These are phyloP conservation scores for Cladorrhinum samala DNA, from an alignment of 495 filamentous ascomycete species.

Conservation along the genomic window DNA sequence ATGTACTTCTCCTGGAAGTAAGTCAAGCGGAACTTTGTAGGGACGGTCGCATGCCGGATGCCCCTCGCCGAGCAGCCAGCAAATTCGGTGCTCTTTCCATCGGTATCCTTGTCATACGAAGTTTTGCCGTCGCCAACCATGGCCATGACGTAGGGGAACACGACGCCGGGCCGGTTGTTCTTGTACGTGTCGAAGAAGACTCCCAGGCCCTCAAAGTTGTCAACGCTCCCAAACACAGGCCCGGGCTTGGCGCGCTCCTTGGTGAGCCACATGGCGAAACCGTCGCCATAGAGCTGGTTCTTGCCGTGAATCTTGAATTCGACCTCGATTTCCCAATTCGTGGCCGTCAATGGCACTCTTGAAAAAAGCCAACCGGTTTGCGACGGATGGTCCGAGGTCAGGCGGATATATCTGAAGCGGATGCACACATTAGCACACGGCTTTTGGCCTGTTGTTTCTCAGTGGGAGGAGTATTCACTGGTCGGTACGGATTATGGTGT, in stretches of 20 bases:
- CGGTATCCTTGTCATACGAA: constrained; percentile 85
- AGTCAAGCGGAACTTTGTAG: constrained; percentile 81
- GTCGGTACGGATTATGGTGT: constrained; percentile 89
- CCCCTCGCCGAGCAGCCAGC: constrained; percentile 94
- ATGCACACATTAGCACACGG: constrained; percentile 4
- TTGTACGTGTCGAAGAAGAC: constrained; percentile 99
- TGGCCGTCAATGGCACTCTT: constrained; percentile 88
- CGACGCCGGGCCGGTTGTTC: constrained; percentile 92
- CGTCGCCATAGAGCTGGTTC: constrained; percentile 79
- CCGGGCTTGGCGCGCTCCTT: constrained; percentile 79
- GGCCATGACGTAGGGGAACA: constrained; percentile 98
- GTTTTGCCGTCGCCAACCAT: constrained; percentile 92
- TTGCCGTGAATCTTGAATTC: constrained; percentile 88
- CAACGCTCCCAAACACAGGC: constrained; percentile 80
- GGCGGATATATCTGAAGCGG: constrained; percentile 70
- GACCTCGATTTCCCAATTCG: constrained; percentile 98
- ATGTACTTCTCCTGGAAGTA: constrained; percentile 96
- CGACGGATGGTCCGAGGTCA: constrained; percentile 83
- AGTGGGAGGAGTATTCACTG: constrained; percentile 48
- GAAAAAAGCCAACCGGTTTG: constrained; percentile 92
- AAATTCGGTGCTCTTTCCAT: constrained; percentile 88
- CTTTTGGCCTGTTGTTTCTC: neutral
- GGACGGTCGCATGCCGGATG: constrained; percentile 66
- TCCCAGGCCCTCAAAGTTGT: constrained; percentile 90
- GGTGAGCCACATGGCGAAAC: constrained; percentile 97